Percentiles rank a stretch among this genome's conserved stretches.
Conservation (phyloP, 2,329 filamentous ascomycete genomes). For the Zymoseptoria pseudotritici region DNA sequence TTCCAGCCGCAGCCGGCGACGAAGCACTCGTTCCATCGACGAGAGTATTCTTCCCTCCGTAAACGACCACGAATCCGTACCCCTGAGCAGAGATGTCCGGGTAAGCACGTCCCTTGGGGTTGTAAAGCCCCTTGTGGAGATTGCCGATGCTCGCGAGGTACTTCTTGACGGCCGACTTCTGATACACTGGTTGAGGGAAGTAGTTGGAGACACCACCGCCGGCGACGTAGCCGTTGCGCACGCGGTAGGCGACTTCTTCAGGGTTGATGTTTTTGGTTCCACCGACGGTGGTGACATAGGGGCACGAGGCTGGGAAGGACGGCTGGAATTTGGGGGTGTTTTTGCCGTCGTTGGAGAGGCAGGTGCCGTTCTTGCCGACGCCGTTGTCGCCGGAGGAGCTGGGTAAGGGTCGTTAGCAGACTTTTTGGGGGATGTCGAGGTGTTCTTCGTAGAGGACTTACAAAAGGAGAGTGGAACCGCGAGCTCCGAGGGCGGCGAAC, state of each 20-base stretch:
- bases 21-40: conserved; percentile 48
- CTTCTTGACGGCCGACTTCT: conserved; percentile 33
- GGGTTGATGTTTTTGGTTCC: conserved; percentile 35
- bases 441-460: not conserved
- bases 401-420: not conserved
- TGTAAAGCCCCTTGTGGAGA: conserved; percentile 37
- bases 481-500: conserved; percentile 56
- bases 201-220: conserved; percentile 40
- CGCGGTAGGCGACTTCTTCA: conserved; percentile 34
- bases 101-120: conserved; percentile 36
- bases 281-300: conserved; percentile 41
- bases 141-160: conserved; percentile 36
- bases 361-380: conserved; percentile 38
- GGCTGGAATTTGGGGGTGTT: conserved; percentile 40
- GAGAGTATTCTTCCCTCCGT: conserved; percentile 37
- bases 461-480: conserved; percentile 57
- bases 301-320: conserved; percentile 41
- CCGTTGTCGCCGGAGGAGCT: conserved; percentile 53
- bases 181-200: conserved; percentile 37
- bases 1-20: conserved; percentile 49
- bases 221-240: conserved; percentile 36
- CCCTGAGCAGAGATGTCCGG: conserved; percentile 48
- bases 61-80: conserved; percentile 38
- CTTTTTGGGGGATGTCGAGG: not conserved
- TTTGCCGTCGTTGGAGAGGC: conserved; percentile 39